phyloP scores from a whole-genome alignment of 768 basidiomycete species.

The Rhizopogon rudus region DNA sequence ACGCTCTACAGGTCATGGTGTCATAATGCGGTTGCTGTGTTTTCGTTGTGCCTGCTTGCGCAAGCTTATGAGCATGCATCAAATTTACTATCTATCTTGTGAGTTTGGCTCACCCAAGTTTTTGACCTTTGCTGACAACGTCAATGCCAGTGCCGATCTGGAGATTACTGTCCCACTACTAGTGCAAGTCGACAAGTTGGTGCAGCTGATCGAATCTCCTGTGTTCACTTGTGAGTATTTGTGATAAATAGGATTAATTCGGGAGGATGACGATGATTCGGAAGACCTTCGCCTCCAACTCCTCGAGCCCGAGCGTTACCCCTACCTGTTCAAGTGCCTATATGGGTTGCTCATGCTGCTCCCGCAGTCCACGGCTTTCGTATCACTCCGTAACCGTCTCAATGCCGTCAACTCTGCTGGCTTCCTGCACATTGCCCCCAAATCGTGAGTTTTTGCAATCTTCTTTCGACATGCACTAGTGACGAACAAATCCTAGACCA shows the following conservation, averaged over 20 bases:
- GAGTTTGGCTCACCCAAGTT: conserved; percentile 19
- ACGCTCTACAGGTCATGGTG: conserved; percentile 97
- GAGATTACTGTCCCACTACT: conserved; percentile 94
- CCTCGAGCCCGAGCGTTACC: conserved; percentile 94
- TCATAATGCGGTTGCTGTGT: conserved; percentile 95
- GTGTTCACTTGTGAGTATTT: conserved; percentile 85
- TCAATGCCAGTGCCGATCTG: conserved; percentile 71
- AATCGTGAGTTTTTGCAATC: conserved; percentile 49
- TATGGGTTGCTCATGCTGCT: conserved; percentile 96
- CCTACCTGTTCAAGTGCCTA: conserved; percentile 94
- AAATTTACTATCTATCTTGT: conserved; percentile 95
- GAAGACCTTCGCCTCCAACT: conserved; percentile 86
- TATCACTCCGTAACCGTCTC: conserved; percentile 88
- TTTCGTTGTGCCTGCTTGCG: conserved; percentile 92
- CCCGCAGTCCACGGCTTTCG: conserved; percentile 95
- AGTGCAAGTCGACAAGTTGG: conserved; percentile 96
- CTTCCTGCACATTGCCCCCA: conserved; percentile 86
- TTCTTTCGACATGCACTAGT: neutral
- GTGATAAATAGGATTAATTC: neutral
- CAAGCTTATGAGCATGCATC: conserved; percentile 99
- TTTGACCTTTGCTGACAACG: neutral
- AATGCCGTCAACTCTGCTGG: conserved; percentile 95
- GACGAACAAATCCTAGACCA: conserved; percentile 23
- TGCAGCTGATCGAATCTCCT: conserved; percentile 96
- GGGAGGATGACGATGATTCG: conserved; percentile 1